Percentiles rank a stretch among this genome's conserved stretches.
Conservation (phyloP, 345 rosid species). For the Populus deltoides region DNA sequence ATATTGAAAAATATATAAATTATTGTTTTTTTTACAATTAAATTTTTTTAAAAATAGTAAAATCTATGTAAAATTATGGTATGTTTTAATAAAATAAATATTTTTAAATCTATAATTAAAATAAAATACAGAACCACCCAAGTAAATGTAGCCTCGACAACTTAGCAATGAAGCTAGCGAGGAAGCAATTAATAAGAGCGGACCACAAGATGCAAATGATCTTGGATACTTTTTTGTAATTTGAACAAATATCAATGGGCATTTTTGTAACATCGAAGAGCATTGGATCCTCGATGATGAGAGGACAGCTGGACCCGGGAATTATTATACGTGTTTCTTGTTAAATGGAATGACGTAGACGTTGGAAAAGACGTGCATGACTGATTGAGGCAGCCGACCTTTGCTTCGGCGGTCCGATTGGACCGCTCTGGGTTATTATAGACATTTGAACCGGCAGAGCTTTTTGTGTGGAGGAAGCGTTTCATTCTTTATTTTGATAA, state of each 20-base stretch:
- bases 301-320: conserved; percentile 23
- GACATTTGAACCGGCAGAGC: background rate
- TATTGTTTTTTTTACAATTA: too few species aligned
- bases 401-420: background rate
- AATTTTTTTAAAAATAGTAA: too few species aligned
- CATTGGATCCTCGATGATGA: background rate
- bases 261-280: background rate
- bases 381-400: background rate
- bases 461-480: background rate
- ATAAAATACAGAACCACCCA: too few species aligned
- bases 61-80: too few species aligned
- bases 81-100: too few species aligned
- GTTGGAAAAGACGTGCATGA: conserved; percentile 8
- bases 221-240: conserved; percentile 9
- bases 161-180: background rate
- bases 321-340: conserved; percentile 8
- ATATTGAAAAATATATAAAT: too few species aligned
- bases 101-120: too few species aligned
- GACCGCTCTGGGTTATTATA: background rate
- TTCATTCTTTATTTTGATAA: too few species aligned
- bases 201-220: background rate
- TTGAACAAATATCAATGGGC: background rate
- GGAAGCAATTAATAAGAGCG: background rate
- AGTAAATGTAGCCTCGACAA: too few species aligned
- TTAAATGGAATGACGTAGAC: conserved; percentile 17